Evolutionary conservation across 2,329 filamentous ascomycete genomes (phyloP), one percentile per base, ranked within the genome.

Genomic region (Sporothrix inflata): DNA sequence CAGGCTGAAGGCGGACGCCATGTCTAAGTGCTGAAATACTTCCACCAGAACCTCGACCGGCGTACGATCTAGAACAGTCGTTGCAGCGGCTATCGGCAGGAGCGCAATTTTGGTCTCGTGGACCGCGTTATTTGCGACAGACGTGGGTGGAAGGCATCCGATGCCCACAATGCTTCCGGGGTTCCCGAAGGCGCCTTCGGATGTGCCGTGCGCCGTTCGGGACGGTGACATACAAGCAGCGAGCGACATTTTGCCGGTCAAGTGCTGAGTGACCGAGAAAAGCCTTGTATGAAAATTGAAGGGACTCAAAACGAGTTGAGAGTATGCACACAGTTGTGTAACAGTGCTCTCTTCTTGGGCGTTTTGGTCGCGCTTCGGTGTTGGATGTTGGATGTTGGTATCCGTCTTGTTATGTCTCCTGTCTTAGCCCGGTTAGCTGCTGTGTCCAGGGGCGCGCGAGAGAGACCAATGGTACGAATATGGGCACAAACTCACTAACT

Each of bases 31-130:
- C 40, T 82, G 81, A 75, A 85, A 85, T 30, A 87, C 83, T 24
- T 85, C 82, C 12, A 87, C 77, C 2, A 86, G 76, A 21, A 86
- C 81, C 75, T 88, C 86, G 3, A 82, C 78, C 0, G 86, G 85
- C 2, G 76, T 70, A 11, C 60, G 70, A 19, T 74, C 73, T 0
- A 63, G 84, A 73, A 57, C 75, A 75, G 61, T 78, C 74, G 24
- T 83, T 75, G 51, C 72, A 74, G 30, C 27, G 27, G 27, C 7
- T 19, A 27, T 12, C 16, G 8, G 1, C 1, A 16, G 16, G 27
- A 11, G 14, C 19, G 4, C 49, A 8, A 47, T n/a, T 30, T 69
- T 57, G 34, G 21, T 16, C 21, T 47, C 49, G 11, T 30, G 42
- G 8, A 21, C 12, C 40, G 27, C n/a, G 11, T 24, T 12, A 19